Base-by-base conservation (phyloP, 2,329 filamentous ascomycete genomes). In the Juglanconis sp. region DNA sequence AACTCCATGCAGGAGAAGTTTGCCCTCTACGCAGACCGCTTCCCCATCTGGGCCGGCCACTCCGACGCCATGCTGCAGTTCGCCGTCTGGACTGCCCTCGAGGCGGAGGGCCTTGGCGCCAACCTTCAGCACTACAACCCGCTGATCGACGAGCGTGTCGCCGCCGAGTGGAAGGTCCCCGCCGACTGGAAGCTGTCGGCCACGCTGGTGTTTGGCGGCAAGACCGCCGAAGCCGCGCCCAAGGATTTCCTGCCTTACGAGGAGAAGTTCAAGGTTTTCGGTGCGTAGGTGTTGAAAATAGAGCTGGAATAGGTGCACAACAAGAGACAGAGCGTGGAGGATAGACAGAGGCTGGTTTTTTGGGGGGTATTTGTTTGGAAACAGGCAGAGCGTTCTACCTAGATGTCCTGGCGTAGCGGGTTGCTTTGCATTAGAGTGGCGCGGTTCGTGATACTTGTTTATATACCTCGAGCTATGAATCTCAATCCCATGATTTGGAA, bases 101-200 rank as follows among this genome's bases (percentile, higher is more conserved):
- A 93, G 77, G 82, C 87, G 63, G 91, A 95, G 73, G 92, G 92
- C 35, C 84, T 96, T 59, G 92, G 92, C 66, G 90, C 88, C 72
- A 96, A 93, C 81, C 82, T 96, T 56, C 92, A 96, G 82, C 92
- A 96, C 80, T 96, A 96, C 82, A 95, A 92, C 83, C 92, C 92
- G 24, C 76, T 96, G 61, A 85, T 96, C 67, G 89, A 96, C 76
- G 80, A 82, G 65, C 85, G 87, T 77, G 88, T 92, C 56, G 77
- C 82, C 49, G 79, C 76, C 63, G 78, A 85, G 67, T 96, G 91
- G 89, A 81, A 82, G 60, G 68, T 96, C 36, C 89, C 90, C 48
- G 70, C 76, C 17, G 82, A 83, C 68, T 96, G 92, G 92, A 85
- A 84, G 70, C 83, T 96, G 65, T 85, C 88, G 71, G 88, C 90